Evolutionary conservation across 257 asterid species (phyloP).

Genomic region (Solanum verrucosum): DNA sequence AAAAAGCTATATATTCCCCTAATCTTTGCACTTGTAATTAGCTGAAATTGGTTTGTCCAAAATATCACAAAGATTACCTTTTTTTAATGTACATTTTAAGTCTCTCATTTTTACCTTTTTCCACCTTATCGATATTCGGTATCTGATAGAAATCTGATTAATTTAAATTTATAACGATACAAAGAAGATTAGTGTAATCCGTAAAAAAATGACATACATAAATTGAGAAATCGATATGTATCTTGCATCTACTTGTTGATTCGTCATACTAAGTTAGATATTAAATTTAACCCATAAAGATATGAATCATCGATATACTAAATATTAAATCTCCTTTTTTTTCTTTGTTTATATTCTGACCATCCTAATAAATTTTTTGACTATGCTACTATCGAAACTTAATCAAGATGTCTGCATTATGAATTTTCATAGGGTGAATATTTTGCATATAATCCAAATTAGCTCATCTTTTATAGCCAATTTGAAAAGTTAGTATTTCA

Average conservation of each 20-base stretch:
- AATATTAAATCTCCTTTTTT: too few species aligned
- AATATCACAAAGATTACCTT: background rate
- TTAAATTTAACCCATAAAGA: too few species aligned
- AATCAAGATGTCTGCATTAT: too few species aligned
- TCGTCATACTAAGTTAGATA: too few species aligned
- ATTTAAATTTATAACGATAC: too few species aligned
- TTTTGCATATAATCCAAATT: background rate
- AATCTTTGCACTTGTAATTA: background rate
- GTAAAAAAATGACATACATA: background rate
- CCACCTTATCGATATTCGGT: too few species aligned
- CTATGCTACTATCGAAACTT: rapidly evolving
- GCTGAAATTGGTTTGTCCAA: background rate
- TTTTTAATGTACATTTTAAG: background rate
- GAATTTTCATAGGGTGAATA: too few species aligned
- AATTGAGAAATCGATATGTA: background rate
- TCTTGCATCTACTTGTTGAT: too few species aligned
- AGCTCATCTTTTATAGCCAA: background rate
- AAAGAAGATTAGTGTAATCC: background rate
- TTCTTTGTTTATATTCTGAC: too few species aligned
- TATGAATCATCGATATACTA: background rate
- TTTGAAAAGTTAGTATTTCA: background rate
- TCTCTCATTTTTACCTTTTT: background rate
- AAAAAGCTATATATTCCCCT: background rate
- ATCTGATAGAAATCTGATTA: too few species aligned
- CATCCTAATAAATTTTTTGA: too few species aligned